phyloP scores from a whole-genome alignment of 345 rosid species.

The Microthlaspi erraticum region DNA sequence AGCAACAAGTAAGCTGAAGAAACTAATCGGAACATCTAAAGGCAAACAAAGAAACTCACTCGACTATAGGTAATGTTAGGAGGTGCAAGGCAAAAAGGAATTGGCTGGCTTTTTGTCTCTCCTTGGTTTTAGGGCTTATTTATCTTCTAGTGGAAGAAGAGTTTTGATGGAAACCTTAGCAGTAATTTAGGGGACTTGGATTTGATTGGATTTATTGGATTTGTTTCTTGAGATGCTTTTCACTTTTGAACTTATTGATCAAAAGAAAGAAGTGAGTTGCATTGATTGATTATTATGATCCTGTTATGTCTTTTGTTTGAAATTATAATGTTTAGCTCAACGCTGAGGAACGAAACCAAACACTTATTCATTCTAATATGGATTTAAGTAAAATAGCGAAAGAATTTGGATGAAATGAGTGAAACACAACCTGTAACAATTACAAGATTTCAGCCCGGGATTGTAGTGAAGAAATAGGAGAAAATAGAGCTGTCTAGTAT shows the following conservation, averaged over 20 bases:
- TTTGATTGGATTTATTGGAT: constrained; percentile 39
- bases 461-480: too few species aligned
- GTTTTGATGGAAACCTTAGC: constrained; percentile 31
- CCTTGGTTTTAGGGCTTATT: constrained; percentile 30
- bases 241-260: constrained; percentile 13
- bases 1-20: constrained; percentile 82
- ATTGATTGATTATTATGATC: constrained; percentile 14
- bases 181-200: constrained; percentile 34
- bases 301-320: neutral
- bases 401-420: too few species aligned
- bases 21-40: neutral
- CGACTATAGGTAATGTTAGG: constrained; percentile 33
- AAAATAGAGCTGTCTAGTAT: too few species aligned
- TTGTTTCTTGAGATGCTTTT: constrained; percentile 30
- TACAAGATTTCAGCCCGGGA: too few species aligned
- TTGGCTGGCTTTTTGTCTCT: constrained; percentile 23
- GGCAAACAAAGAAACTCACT: constrained; percentile 37
- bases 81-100: constrained; percentile 18
- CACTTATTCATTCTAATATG: neutral
- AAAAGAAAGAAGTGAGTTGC: constrained; percentile 19
- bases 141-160: constrained; percentile 31
- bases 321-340: neutral
- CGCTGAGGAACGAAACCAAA: neutral
- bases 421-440: too few species aligned
- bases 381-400: too few species aligned